Evolutionary conservation across 495 filamentous ascomycete species (phyloP), one percentile per base, ranked within the genome.

Genomic region (Aspergillus diversus): DNA sequence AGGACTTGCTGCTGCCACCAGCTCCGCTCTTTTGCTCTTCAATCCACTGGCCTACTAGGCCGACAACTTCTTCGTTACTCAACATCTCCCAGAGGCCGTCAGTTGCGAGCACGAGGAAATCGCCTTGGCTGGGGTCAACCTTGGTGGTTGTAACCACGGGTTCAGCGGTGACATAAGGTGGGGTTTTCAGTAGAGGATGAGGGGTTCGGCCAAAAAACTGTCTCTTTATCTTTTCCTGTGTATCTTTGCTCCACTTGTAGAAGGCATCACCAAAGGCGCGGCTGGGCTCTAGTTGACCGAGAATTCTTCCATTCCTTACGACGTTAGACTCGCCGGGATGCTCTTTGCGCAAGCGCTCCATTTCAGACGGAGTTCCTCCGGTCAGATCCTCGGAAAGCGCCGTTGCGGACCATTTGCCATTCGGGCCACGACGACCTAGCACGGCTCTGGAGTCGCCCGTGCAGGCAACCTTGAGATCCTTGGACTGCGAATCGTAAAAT

Each of bases 1-100:
- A 83, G 37, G 73, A 70, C 42, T 73, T 78, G 64, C 76, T 82
- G 66, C 74, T 56, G 64, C 71, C 65, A 73, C 79, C 67, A 54
- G 71, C 68, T 39, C 77, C 74, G 15, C 77, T 70, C 52, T 82
- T 75, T 67, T 93, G 90, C 50, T 87, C 83, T 70, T 99, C 94
- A 42, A 99, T 83, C 96, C 96, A 99, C 73, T 94, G 90, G 4
- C 94, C 96, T 12, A 99, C 96, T 7, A 99, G 83, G 0, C 96
- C 96, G 52, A 99, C 89, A 1, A 97, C 96, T 78, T 99, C 96
- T 71, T 99, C 96, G 71, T 97, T 99, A 55, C 91, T 97, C 55
- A 99, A 81, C 94, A 98, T 98, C 77, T 99, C 96, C 95, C 96
- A 99, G 12, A 99, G 82, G 3, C 96, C 96, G 70, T 99, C 96